Base-by-base conservation (phyloP, 768 basidiomycete genomes). In the Boletus huronensis region DNA sequence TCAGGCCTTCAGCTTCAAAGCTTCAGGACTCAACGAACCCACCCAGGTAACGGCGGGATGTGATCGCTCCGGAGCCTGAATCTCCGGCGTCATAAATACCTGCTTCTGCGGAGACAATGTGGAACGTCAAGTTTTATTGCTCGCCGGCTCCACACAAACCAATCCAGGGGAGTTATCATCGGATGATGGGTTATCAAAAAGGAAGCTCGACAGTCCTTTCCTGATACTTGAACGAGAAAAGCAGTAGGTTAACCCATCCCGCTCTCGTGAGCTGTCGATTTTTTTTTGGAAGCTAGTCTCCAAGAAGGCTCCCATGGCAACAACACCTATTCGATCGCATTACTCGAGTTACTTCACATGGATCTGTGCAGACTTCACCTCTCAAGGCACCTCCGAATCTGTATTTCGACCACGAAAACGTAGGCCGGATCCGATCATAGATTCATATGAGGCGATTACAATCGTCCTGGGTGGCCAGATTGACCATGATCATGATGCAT, bases 61-160 rank as follows among this genome's bases (percentile, higher is more conserved):
- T 35, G 28, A 48, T 35, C 55, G 14, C 28, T 50, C 44, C 52
- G 51, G 50, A 41, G 34, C 25, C 48, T 43, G 35, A 21, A 35
- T 42, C 5, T 16, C 50, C 39, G 42, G 32, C 31, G n/a, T 35
- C 29, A 35, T n/a, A 17, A 31, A 19, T 17, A 8, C 21, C 10
- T 29, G 21, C 59, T 51, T 51, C 47, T 25, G 26, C 29, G 42
- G 44, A 49, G 57, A 39, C 40, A 34, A 25, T 23, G 42, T 5
- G 25, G 36, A 32, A 41, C 21, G n/a, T 42, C 34, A 44, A 6
- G 5, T 41, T 19, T 54, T 5, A 46, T 42, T 41, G 23, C 31
- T 36, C 23, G 10, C 14, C 39, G 19, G 39, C 17, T 23, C 36
- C 25, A 31, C 7, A 44, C 4, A 7, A 38, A 5, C 8, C 36